phyloP scores from a whole-genome alignment of 2,329 filamentous ascomycete species.

The Fusarium sp. region DNA sequence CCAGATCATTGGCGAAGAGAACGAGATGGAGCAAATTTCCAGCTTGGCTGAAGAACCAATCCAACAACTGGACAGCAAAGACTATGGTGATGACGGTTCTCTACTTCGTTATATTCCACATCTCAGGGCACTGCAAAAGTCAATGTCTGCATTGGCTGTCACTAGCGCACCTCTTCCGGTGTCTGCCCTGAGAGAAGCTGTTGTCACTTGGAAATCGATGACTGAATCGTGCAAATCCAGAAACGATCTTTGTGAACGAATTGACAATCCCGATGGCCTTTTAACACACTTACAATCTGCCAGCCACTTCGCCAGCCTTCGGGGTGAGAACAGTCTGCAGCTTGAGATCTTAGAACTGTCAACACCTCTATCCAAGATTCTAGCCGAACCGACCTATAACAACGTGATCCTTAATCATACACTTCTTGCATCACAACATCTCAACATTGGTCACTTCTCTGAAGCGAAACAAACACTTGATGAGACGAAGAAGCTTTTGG shows the following conservation, averaged over 20 bases:
- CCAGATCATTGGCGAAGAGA: constrained; percentile 60
- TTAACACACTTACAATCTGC: constrained; percentile 63
- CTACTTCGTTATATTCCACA: constrained; percentile 61
- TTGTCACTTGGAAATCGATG: constrained; percentile 60
- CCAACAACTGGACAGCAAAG: constrained; percentile 51
- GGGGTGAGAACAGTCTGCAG: constrained; percentile 61
- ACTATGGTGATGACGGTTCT: constrained; percentile 58
- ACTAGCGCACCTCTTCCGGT: constrained; percentile 48
- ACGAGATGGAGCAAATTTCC: constrained; percentile 54
- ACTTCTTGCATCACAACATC: constrained; percentile 64
- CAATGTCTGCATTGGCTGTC: constrained; percentile 57
- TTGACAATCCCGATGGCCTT: constrained; percentile 64
- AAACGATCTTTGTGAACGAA: constrained; percentile 55
- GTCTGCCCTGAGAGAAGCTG: constrained; percentile 51
- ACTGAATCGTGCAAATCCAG: constrained; percentile 53
- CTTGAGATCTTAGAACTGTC: constrained; percentile 61
- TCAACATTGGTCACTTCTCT: constrained; percentile 63
- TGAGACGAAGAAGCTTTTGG: constrained; percentile 64
- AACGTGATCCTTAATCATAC: constrained; percentile 60
- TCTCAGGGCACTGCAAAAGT: constrained; percentile 59
- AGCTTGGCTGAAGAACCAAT: constrained; percentile 55
- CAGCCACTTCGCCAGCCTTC: constrained; percentile 63
- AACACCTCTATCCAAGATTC: constrained; percentile 54
- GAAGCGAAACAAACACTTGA: constrained; percentile 67
- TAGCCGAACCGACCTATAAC: constrained; percentile 50